A percentile compares a stretch with the other conserved stretches of the same genome.
These are phyloP conservation scores for Plenodomus biglobosus DNA, from an alignment of 2,329 filamentous ascomycete genomes.

Conservation along the genomic window DNA sequence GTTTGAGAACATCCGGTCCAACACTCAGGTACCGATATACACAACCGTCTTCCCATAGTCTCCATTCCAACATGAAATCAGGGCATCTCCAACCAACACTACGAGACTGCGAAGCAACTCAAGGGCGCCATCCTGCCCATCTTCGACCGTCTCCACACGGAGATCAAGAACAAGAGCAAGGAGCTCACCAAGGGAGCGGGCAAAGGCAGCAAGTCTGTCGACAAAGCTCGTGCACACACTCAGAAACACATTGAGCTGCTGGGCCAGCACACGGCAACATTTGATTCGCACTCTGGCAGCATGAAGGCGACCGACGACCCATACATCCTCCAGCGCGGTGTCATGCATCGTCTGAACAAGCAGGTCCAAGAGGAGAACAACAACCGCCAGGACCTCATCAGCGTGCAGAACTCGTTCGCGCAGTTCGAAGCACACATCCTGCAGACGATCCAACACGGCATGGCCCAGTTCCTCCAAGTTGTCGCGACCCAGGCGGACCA, in stretches of 20 bases:
- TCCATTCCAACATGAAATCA: slow-evolving; percentile 41
- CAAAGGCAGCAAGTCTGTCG: slow-evolving; percentile 86
- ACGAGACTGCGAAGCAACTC: slow-evolving; percentile 87
- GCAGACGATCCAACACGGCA: slow-evolving; percentile 75
- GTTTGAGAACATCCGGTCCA: slow-evolving; percentile 91
- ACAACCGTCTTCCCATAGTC: not conserved
- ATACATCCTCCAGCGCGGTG: slow-evolving; percentile 80
- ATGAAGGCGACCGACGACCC: slow-evolving; percentile 77
- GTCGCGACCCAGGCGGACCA: slow-evolving; percentile 80
- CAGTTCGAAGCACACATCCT: slow-evolving; percentile 86
- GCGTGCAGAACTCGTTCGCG: slow-evolving; percentile 87
- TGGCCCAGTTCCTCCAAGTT: slow-evolving; percentile 81
- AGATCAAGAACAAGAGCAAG: slow-evolving; percentile 96
- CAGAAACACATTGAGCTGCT: slow-evolving; percentile 97
- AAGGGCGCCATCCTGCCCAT: slow-evolving; percentile 84
- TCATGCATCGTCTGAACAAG: slow-evolving; percentile 81
- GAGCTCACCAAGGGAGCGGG: slow-evolving; percentile 78
- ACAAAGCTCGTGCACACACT: slow-evolving; percentile 80
- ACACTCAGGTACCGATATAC: slow-evolving; percentile 68
- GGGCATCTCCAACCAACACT: slow-evolving; percentile 82
- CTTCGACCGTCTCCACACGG: slow-evolving; percentile 86
- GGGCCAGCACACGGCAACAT: slow-evolving; percentile 78
- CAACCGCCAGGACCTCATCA: slow-evolving; percentile 85
- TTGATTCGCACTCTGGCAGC: slow-evolving; percentile 73
- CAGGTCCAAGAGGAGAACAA: slow-evolving; percentile 96